Base-by-base conservation (phyloP, 805 yeast genomes). In the Saccharomycopsis capsularis region DNA sequence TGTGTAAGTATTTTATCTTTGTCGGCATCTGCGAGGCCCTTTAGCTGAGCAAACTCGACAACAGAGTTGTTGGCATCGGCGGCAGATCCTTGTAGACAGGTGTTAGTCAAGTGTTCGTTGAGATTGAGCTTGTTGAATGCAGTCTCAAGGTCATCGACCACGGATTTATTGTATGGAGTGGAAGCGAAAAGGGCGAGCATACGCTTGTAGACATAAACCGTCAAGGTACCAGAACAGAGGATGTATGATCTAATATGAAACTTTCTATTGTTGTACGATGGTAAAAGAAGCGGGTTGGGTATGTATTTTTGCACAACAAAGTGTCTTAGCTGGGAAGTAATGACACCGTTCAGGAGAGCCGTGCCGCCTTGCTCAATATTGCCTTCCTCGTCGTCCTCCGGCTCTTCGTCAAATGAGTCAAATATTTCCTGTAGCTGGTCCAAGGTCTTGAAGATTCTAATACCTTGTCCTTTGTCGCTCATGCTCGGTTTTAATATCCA, bases 391-490 rank as follows among this genome's bases (percentile, higher is more conserved):
- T 69, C 77, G 23, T 75, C 82, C 1, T 73, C 81, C 1, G 74
- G 76, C 2, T 68, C 76, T n/a, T 71, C 83, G 57, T 90, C 96
- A 63, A 88, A 89, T 2, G 83, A 79, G 58, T 93, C 85, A 63
- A 93, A 91, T 3, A 91, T 81, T 3, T 65, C 74, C 63, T 90
- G 96, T 44, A 93, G 68, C 58, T 89, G 93, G 6, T 81, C 86
- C 32, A 87, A 71, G 0, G 89, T 81, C 47, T 73, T 73, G 68
- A 93, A 93, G 0, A 93, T 65, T 36, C 96, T 69, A 44, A 93
- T 91, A 0, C 99, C 99, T 62, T 93, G 96, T 9, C 96, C 99
- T 61, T 91, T 82, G 61, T 93, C 99, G 59, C 95, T 85, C 96
- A 93, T 89, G 55, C 95, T 81, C 15, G 99, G 99, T 62, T 93